Conservation (phyloP, 228 moss, liverwort and hornwort species). For the Sphagnum magellanicum region DNA sequence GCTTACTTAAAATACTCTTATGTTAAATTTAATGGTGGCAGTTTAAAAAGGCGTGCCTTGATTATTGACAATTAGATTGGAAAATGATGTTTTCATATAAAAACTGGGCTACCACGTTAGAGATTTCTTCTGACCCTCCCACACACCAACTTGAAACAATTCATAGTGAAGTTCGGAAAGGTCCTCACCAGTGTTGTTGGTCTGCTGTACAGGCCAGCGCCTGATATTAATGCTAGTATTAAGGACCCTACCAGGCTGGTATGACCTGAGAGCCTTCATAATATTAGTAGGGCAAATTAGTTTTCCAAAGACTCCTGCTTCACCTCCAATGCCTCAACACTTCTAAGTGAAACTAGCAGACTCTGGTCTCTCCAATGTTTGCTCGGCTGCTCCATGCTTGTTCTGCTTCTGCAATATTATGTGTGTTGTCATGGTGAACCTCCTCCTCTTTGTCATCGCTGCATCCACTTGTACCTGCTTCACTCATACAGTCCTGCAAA, state of each 20-base stretch:
- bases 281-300: constrained; percentile 7
- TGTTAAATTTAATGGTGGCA: too few relatives aligned
- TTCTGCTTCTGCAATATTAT: constrained; percentile 43
- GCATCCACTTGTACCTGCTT: constrained; percentile 90
- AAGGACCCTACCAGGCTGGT: too few relatives aligned
- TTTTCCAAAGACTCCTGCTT: constrained; percentile 36
- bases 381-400: constrained; percentile 84
- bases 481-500: constrained; percentile 81
- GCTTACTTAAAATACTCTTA: too few relatives aligned
- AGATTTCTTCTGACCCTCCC: neutral
- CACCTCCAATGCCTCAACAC: constrained; percentile 28
- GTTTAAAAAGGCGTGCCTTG: too few relatives aligned
- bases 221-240: too few relatives aligned
- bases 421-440: constrained; percentile 13
- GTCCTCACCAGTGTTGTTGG: too few relatives aligned
- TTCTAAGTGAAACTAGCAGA: constrained; percentile 13
- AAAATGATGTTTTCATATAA: too few relatives aligned
- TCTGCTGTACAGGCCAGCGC: too few relatives aligned
- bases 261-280: constrained; percentile 1
- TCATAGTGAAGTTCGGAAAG: too few relatives aligned
- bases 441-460: constrained; percentile 21
- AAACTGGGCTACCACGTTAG: too few relatives aligned
- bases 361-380: constrained; percentile 68
- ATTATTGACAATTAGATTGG: too few relatives aligned
- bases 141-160: neutral